Evolutionary conservation across 352 stramenopile species (phyloP).

Genomic region (Globisporangium paroecandrum): DNA sequence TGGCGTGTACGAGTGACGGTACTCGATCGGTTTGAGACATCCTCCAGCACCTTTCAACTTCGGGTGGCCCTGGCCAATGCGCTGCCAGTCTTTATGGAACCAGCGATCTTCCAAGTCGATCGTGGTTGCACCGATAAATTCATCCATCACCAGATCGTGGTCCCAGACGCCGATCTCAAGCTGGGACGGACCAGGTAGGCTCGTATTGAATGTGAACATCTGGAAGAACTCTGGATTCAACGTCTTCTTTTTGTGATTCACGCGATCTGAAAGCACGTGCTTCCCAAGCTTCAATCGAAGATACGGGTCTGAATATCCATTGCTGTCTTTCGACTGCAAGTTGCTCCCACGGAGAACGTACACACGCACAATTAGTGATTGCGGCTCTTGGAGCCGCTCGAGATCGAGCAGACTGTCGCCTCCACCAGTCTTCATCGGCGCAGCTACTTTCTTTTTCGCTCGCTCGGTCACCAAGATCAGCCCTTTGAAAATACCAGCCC

Average conservation of each 20-base stretch:
- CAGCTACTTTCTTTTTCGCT: constrained; percentile 12
- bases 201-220: constrained; percentile 62
- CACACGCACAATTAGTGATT: constrained; percentile 59
- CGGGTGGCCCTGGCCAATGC: constrained; percentile 31
- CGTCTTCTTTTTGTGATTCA: constrained; percentile 68
- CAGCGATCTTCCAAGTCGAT: constrained; percentile 93
- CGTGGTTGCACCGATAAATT: constrained; percentile 88
- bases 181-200: constrained; percentile 70
- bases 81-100: constrained; percentile 89
- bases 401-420: constrained; percentile 39
- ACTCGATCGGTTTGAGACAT: constrained; percentile 85
- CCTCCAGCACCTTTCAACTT: constrained; percentile 20
- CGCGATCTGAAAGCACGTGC: constrained; percentile 57
- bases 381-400: constrained; percentile 41
- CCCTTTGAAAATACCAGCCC: constrained; percentile 80
- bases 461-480: constrained; percentile 56
- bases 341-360: constrained; percentile 73
- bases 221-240: constrained; percentile 79
- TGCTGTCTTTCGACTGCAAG: constrained; percentile 76
- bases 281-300: constrained; percentile 74
- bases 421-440: background rate
- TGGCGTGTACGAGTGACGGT: constrained; percentile 80
- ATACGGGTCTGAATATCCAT: constrained; percentile 80
- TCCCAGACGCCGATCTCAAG: constrained; percentile 81
- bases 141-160: constrained; percentile 67